Evolutionary conservation across 176 grass and related monocot species (phyloP), one percentile per base, ranked within the genome.

Genomic region (Cocos nucifera): DNA sequence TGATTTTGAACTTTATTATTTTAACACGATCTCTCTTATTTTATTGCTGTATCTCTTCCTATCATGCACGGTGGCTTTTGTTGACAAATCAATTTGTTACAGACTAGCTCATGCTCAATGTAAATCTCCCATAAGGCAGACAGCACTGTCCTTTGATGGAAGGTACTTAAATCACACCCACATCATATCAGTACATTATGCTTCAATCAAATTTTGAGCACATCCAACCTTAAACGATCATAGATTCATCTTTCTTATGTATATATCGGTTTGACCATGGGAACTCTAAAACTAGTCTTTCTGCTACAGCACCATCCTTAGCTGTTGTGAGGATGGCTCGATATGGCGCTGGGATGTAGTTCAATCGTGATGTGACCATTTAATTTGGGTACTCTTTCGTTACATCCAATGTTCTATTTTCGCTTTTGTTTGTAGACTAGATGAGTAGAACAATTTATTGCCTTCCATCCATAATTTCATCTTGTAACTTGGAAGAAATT

Each of bases 301-400:
- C 57, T 82, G 68, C 15, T 85, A 14, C 76, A 97, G 93, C 68
- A 91, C 81, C 32, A 91, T 97, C 58, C 78, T 97, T 28, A 86
- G 73, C 79, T 85, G 84, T 62, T 82, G 75, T 1, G 76, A 97
- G 58, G 84, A 88, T 70, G 92, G 92, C 50, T 67, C 59, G 2
- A 85, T 91, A 22, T 91, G 79, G 78, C 84, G 92, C 17, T 97
- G 87, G 87, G 92, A 88, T 12, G 51, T 69, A 61, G 77, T 97
- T 23, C 62, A 44, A 6, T 44, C 10, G 2, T 44, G 35, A 44
- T 44, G 35, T 0, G 6, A 44, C 9, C 35, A 2, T 1, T 12
- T 44, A 44, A 9, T 44, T 44, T 44, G 35, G 35, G 35, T 44
- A 44, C 35, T 44, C 35, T 44, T 35, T 28, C 4, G 6, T 35